These are phyloP conservation scores for Tylopilus sp. DNA, from an alignment of 1,284 basidiomycete genomes.

Conservation along the genomic window DNA sequence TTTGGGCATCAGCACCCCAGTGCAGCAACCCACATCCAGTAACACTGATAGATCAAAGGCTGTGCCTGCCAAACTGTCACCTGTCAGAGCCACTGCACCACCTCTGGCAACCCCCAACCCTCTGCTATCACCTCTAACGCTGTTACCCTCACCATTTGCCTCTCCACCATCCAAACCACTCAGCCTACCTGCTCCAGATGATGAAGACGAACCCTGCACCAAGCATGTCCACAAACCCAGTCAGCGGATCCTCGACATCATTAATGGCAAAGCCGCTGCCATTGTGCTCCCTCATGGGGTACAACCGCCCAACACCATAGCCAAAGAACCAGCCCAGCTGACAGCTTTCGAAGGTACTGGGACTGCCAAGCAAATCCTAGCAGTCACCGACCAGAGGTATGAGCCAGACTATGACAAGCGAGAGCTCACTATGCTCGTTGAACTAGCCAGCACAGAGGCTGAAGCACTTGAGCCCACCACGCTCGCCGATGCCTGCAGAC, in stretches of 20 bases:
- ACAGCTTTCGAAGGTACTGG: too few relatives aligned
- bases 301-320: too few relatives aligned
- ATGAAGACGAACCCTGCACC: not conserved
- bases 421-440: not conserved
- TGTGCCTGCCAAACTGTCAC: too few relatives aligned
- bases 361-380: too few relatives aligned
- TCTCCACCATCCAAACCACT: too few relatives aligned
- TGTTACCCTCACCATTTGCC: too few relatives aligned
- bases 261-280: not conserved
- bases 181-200: not conserved
- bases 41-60: too few relatives aligned
- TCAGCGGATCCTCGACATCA: not conserved
- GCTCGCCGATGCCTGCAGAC: not conserved
- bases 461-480: not conserved
- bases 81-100: too few relatives aligned
- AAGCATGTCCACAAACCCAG: not conserved
- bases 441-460: not conserved
- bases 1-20: too few relatives aligned
- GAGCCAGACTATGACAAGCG: not conserved
- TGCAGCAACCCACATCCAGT: too few relatives aligned
- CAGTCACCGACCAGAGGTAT: not conserved
- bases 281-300: not conserved
- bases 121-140: not conserved
- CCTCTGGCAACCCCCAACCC: too few relatives aligned
- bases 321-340: too few relatives aligned